Evolutionary conservation across 768 basidiomycete genomes (phyloP), one percentile per base, ranked within the genome.

Genomic region (Lentinula boryana): DNA sequence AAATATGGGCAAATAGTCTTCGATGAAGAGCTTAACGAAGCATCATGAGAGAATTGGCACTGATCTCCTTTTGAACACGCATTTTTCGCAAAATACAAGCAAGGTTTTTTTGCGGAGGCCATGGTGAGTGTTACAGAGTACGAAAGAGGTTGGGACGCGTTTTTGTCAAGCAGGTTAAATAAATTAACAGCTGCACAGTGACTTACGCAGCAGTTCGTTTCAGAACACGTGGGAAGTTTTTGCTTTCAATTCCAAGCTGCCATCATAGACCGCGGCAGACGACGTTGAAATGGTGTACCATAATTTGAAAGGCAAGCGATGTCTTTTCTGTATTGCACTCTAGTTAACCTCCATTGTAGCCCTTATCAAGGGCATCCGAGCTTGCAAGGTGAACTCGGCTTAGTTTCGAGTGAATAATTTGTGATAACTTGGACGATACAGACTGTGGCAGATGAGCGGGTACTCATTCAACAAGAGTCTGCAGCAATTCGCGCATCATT

Each of bases 361-460:
- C 67, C 82, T 98, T 67, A 98, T 98, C 79, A 98, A 98, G 84
- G 95, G 93, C 60, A 96, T 98, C 75, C 84, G 97, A 63, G 85
- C 94, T 63, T 97, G 93, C 86, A 99, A 99, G 88, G 95, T 90
- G 6, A 43, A 36, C 36, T 27, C 16, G 18, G 27, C 9, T 16
- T n/a, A 62, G 43, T 72, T 56, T 36, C 60, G 58, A 43, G 60
- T 67, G 66, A 48, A 35, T 63, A 15, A 52, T 63, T 74, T 43
- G 72, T 66, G 73, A 62, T 64, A 27, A 33, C 46, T 48, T 48
- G 8, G 12, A 48, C 32, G 54, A 16, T 60, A 38, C 68, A 95
- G 95, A 99, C 97, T 53, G 88, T 98, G 59, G 97, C 97, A 63
- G 97, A 99, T 80, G 97, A 99, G 76, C 92, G 96, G 60, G 87